These are phyloP conservation scores for Venturia aucupariae DNA, from an alignment of 2,329 filamentous ascomycete genomes.

Conservation along the genomic window DNA sequence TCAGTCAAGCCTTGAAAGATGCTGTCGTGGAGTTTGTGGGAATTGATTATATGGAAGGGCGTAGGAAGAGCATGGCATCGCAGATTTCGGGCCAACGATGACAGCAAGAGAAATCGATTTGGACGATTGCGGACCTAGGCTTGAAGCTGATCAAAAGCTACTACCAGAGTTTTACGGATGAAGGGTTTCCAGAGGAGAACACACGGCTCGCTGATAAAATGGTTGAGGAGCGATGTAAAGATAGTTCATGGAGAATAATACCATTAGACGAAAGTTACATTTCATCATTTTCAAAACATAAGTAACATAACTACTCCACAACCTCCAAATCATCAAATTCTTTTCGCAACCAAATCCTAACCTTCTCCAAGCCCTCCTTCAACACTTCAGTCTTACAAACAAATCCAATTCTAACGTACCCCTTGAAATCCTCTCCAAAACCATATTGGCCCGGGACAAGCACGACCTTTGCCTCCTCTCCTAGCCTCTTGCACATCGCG, in stretches of 20 bases:
- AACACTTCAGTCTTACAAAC: conserved; percentile 63
- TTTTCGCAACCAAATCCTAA: conserved; percentile 47
- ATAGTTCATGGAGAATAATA: neutral
- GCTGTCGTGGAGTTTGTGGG: too few relatives aligned
- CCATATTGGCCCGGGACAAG: conserved; percentile 63
- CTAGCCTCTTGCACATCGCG: conserved; percentile 59
- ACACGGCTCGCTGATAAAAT: conserved; percentile 17
- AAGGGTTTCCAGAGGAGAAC: too few relatives aligned
- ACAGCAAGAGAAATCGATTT: too few relatives aligned
- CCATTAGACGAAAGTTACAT: neutral
- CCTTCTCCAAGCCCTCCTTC: conserved; percentile 51
- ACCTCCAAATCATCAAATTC: conserved; percentile 43
- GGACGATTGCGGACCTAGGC: too few relatives aligned
- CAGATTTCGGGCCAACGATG: too few relatives aligned
- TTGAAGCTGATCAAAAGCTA: too few relatives aligned
- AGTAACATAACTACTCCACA: conserved; percentile 19
- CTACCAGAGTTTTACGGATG: too few relatives aligned
- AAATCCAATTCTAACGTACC: conserved; percentile 70
- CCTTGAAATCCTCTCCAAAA: conserved; percentile 66
- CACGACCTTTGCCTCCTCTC: conserved; percentile 62
- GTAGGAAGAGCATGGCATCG: too few relatives aligned
- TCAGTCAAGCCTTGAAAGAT: too few relatives aligned
- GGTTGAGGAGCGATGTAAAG: conserved; percentile 15
- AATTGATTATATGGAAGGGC: too few relatives aligned
- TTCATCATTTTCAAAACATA: neutral